Conservation (phyloP, 495 filamentous ascomycete genomes). For the Cercophora newfieldiana region DNA sequence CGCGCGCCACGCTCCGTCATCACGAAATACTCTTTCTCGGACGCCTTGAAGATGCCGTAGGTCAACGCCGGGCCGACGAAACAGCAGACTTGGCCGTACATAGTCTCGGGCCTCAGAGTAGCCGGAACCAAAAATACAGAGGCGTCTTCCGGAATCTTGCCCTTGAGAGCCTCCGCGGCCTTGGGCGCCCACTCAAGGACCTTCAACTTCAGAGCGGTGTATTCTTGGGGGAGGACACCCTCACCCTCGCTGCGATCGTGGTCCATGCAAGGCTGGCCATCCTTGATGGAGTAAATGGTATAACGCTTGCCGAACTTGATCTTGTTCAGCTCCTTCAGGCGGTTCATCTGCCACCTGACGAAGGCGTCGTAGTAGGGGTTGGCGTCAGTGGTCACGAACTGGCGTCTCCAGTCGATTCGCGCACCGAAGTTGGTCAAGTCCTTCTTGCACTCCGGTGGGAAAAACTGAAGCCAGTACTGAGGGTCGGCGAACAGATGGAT, state of each 20-base stretch:
- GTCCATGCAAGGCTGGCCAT: slow-evolving; percentile 97
- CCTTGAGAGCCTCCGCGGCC: slow-evolving; percentile 64
- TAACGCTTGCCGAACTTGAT: slow-evolving; percentile 94
- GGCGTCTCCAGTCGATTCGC: slow-evolving; percentile 87
- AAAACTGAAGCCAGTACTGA: slow-evolving; percentile 72
- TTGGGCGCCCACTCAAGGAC: slow-evolving; percentile 83
- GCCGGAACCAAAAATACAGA: slow-evolving; percentile 89
- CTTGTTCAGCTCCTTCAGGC: slow-evolving; percentile 83
- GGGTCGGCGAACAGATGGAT: slow-evolving; percentile 92
- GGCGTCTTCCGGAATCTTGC: slow-evolving; percentile 76
- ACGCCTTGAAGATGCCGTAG: slow-evolving; percentile 88
- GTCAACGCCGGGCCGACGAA: slow-evolving; percentile 74
- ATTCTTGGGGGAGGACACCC: slow-evolving; percentile 87
- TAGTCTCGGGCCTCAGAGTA: slow-evolving; percentile 92
- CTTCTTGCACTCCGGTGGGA: slow-evolving; percentile 77
- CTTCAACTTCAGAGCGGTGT: slow-evolving; percentile 86
- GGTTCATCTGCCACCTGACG: slow-evolving; percentile 96
- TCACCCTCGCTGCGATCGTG: slow-evolving; percentile 93
- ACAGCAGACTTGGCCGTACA: slow-evolving; percentile 97
- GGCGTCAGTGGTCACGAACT: slow-evolving; percentile 92
- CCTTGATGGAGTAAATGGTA: slow-evolving; percentile 94
- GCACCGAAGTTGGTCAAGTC: slow-evolving; percentile 84
- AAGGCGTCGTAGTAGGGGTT: slow-evolving; percentile 98
- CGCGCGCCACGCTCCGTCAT: slow-evolving; percentile 82
- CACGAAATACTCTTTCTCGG: slow-evolving; percentile 82